Base-by-base conservation (phyloP, 2,329 filamentous ascomycete genomes). In the Acrodontium crateriforme region DNA sequence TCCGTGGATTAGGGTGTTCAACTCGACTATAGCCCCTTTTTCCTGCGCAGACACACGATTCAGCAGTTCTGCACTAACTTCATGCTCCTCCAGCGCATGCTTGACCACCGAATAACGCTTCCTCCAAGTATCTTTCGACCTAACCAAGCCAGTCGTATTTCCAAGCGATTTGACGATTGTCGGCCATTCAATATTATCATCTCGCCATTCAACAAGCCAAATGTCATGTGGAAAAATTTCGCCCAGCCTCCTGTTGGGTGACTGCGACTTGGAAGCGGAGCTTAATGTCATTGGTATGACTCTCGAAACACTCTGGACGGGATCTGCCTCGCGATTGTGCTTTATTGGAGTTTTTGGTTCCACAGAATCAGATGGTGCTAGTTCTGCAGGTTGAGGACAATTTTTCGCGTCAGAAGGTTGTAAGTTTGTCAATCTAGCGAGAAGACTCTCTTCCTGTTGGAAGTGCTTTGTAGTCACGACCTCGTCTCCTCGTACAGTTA, bases 361-460 rank as follows among this genome's bases (percentile, higher is more conserved):
- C 33, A 38, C 3, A 29, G 18, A 2, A 35, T 8, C 8, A 40
- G 27, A 14, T 29, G 28, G 16, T 27, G 28, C 18, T 41, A 36
- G 15, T 39, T 26, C 6, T 24, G 25, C 6, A 14, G 14, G 14
- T 39, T 32, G 18, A 34, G 31, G 16, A 33, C 34, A n/a, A 40
- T 20, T 6, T 17, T 14, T 17, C 27, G n/a, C n/a, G n/a, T 28
- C 4, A 11, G 22, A 14, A 19, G 13, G 10, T 20, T 28, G 3
- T 33, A 25, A 20, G 10, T 18, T 30, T 5, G 37, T 35, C 3
- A 24, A 16, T 14, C 34, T 35, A 12, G 31, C 35, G 2, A 39
- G 27, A n/a, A 5, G 37, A 32, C 3, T 37, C 15, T 9, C 31
- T 34, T 13, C 18, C 27, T 14, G 13, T 12, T 11, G 24, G 9